Evolutionary conservation across 164 flowering plant species (phyloP).

Genomic region (Echeveria elegans): DNA sequence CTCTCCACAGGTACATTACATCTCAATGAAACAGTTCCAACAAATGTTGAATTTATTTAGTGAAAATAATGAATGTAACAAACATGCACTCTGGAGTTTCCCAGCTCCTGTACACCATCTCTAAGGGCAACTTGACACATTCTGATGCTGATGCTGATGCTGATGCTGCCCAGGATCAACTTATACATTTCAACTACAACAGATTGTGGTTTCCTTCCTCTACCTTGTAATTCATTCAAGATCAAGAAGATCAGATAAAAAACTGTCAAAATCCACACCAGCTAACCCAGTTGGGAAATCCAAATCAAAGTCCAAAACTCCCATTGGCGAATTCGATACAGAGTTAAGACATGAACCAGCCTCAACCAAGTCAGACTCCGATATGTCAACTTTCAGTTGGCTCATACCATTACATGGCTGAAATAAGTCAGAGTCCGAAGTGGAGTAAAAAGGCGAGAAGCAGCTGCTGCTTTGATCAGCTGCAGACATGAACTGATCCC

Average conservation of each 20-base stretch:
- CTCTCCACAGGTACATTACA: too few relatives aligned
- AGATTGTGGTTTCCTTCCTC: too few relatives aligned
- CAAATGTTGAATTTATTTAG: too few relatives aligned
- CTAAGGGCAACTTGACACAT: too few relatives aligned
- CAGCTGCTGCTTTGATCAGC: too few relatives aligned
- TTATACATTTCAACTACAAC: too few relatives aligned
- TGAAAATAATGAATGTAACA: too few relatives aligned
- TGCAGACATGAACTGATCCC: too few relatives aligned
- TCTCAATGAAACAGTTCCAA: too few relatives aligned
- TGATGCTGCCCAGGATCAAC: not conserved
- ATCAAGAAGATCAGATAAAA: conserved; percentile 21
- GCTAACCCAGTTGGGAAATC: conserved; percentile 20
- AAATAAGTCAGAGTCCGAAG: conserved; percentile 31
- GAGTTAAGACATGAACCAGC: conserved; percentile 30
- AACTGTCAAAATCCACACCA: conserved; percentile 29
- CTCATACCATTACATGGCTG: conserved; percentile 14
- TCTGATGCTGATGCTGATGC: not conserved
- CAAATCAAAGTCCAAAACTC: conserved; percentile 10
- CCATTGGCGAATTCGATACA: conserved; percentile 25
- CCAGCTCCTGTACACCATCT: not conserved
- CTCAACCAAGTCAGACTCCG: conserved; percentile 29
- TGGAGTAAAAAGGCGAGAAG: conserved; percentile 26
- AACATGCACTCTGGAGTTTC: not conserved
- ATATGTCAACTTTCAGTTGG: conserved; percentile 11
- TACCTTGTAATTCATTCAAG: too few relatives aligned